Conservation (phyloP, 257 asterid genomes). For the Primulina huaijiensis region DNA sequence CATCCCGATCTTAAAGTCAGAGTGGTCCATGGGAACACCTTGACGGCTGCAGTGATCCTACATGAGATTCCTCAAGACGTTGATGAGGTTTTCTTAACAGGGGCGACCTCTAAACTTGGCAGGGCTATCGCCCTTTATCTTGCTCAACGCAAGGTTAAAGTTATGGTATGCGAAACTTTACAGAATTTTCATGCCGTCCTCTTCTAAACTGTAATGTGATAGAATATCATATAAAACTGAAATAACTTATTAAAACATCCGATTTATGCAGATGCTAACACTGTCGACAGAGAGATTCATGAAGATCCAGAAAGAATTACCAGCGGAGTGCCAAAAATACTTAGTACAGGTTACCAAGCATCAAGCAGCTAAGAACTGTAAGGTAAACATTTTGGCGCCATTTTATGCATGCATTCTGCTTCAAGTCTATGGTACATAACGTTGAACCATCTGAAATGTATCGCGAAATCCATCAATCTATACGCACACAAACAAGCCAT, state of each 20-base stretch:
- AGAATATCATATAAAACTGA: not conserved
- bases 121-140: conserved; percentile 85
- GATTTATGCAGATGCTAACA: conserved; percentile 65
- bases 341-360: conserved; percentile 77
- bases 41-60: conserved; percentile 87
- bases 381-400: conserved; percentile 40
- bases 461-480: not conserved
- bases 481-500: not conserved
- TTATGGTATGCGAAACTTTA: conserved; percentile 47
- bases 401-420: not conserved
- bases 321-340: conserved; percentile 51
- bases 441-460: not conserved
- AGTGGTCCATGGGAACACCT: conserved; percentile 91
- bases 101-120: conserved; percentile 92
- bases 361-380: conserved; percentile 70
- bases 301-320: conserved; percentile 75
- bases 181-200: not conserved
- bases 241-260: not conserved
- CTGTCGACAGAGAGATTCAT: conserved; percentile 70
- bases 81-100: conserved; percentile 78
- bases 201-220: not conserved
- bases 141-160: conserved; percentile 60
- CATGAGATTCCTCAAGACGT: conserved; percentile 65
- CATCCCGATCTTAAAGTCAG: conserved; percentile 75
- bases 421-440: not conserved